Conservation (phyloP, 441 rosid species). For the Gossypium lobatum region DNA sequence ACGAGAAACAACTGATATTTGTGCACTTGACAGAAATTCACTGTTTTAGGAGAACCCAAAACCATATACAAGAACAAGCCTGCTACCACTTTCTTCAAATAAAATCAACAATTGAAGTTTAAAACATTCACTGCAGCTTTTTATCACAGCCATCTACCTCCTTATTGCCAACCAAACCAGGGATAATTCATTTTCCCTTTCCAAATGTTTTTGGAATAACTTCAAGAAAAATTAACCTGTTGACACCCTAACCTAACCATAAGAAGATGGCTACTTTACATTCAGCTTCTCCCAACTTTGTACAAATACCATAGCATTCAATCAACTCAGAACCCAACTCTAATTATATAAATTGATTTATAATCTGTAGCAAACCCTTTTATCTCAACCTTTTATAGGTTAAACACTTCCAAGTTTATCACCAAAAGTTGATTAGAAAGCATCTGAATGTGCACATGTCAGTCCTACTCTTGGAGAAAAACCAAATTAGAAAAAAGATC, state of each 20-base stretch:
- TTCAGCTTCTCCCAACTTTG: conserved; percentile 6
- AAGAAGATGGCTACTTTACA: background rate
- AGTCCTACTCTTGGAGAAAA: background rate
- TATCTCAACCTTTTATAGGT: background rate
- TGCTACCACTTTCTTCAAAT: conserved; percentile 3
- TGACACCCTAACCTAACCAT: background rate
- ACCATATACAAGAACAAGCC: background rate
- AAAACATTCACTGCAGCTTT: background rate
- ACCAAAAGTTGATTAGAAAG: background rate
- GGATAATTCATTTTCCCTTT: background rate
- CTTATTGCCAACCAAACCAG: background rate
- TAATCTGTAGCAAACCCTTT: background rate
- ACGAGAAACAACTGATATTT: conserved; percentile 8
- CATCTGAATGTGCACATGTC: background rate
- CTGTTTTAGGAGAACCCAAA: background rate
- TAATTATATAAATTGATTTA: background rate
- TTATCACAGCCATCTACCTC: background rate
- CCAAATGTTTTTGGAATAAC: background rate
- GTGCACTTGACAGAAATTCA: conserved; percentile 11
- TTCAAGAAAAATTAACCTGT: background rate
- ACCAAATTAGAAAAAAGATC: conserved; percentile 1
- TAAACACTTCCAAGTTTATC: background rate
- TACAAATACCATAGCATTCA: conserved; percentile 4
- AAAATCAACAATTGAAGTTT: background rate
- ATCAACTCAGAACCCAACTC: background rate